phyloP scores from a whole-genome alignment of 2,329 filamentous ascomycete genomes.

The Coniochaeta sp. region DNA sequence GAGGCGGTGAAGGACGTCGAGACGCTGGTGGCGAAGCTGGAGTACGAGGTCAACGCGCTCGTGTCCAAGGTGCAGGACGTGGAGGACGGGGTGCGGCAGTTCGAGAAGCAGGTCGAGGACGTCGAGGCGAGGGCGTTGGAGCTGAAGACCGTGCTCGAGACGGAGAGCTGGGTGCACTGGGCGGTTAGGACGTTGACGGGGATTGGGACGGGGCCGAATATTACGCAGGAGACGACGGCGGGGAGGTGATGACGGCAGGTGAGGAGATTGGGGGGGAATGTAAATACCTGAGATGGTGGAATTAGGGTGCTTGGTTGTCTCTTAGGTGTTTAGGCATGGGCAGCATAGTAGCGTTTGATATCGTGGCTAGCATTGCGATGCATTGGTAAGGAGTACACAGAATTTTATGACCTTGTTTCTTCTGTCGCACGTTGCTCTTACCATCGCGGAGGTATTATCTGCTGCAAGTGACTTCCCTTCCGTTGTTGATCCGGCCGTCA shows the following conservation, averaged over 20 bases:
- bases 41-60: constrained; percentile 85
- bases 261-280: background rate
- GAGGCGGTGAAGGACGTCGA: constrained; percentile 76
- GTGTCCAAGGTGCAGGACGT: constrained; percentile 77
- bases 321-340: no score
- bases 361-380: no score
- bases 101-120: constrained; percentile 70
- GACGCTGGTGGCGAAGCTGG: constrained; percentile 72
- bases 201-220: constrained; percentile 53
- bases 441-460: no score
- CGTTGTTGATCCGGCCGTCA: no score
- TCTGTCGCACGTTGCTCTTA: no score
- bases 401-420: no score
- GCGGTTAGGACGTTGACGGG: constrained; percentile 54
- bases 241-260: constrained; percentile 15
- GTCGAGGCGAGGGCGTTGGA: constrained; percentile 59
- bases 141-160: constrained; percentile 55
- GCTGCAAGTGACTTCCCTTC: no score
- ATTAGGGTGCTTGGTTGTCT: no score
- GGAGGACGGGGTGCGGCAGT: constrained; percentile 72
- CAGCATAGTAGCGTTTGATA: no score
- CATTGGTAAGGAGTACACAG: no score
- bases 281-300: background rate
- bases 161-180: constrained; percentile 60
- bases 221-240: constrained; percentile 25